Percentiles rank a stretch among this genome's conserved stretches.
These are phyloP conservation scores for Lenwebbia sp. DNA, from an alignment of 345 rosid genomes.

Conservation along the genomic window DNA sequence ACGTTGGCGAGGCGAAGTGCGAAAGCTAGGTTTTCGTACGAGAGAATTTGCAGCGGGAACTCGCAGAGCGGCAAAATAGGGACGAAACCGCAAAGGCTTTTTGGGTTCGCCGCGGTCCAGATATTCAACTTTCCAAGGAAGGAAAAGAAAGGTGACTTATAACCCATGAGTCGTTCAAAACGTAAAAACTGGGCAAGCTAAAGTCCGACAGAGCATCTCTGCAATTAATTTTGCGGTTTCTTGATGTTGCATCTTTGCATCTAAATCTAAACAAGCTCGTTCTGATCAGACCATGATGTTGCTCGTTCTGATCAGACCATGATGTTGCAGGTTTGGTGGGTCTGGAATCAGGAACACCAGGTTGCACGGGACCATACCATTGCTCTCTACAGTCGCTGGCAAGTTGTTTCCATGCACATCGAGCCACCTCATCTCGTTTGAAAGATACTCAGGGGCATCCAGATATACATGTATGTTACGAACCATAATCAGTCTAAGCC, in stretches of 20 bases:
- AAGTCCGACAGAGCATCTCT: too few relatives aligned
- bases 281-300: too few relatives aligned
- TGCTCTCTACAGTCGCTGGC: neutral
- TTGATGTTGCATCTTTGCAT: too few relatives aligned
- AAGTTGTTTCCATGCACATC: neutral
- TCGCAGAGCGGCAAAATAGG: constrained; percentile 5
- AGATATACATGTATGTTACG: constrained; percentile 5
- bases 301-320: too few relatives aligned
- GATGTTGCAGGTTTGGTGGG: too few relatives aligned
- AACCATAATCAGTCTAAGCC: constrained; percentile 10
- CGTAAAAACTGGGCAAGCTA: too few relatives aligned
- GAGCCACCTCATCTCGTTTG: neutral
- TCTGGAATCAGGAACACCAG: too few relatives aligned
- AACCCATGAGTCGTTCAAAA: too few relatives aligned
- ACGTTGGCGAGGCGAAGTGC: neutral
- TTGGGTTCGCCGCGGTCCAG: constrained; percentile 3
- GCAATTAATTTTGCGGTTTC: too few relatives aligned
- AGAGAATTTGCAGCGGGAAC: constrained; percentile 8
- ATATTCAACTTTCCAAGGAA: constrained; percentile 1
- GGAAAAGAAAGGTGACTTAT: neutral
- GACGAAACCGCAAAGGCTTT: neutral
- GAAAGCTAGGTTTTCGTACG: constrained; percentile 4
- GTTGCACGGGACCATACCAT: neutral
- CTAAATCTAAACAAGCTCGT: too few relatives aligned
- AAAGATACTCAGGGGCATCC: constrained; percentile 2